These are phyloP conservation scores for Stachybotrys chartarum DNA, from an alignment of 2,329 filamentous ascomycete genomes.

Conservation along the genomic window DNA sequence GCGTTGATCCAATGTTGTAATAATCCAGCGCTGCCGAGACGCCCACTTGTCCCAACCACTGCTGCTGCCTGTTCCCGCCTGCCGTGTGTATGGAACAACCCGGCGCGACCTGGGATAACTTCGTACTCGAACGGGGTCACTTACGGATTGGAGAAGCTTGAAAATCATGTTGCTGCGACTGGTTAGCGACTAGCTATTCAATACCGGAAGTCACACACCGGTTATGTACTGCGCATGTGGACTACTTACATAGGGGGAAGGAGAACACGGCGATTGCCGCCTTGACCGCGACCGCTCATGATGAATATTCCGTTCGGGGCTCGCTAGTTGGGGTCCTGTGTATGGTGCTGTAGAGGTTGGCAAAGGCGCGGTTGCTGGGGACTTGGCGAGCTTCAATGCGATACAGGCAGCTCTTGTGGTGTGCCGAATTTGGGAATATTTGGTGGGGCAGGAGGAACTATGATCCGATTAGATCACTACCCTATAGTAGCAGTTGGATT, in stretches of 20 bases:
- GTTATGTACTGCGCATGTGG: background rate
- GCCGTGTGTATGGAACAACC: too few species aligned
- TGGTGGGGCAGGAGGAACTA: background rate
- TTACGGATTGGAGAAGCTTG: conserved; percentile 69
- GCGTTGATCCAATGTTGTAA: too few species aligned
- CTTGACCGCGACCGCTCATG: conserved; percentile 55
- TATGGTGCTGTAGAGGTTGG: background rate
- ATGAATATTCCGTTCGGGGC: background rate
- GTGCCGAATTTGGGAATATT: background rate
- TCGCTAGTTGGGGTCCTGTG: background rate
- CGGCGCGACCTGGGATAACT: too few species aligned
- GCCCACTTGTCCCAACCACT: too few species aligned
- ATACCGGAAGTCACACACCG: background rate
- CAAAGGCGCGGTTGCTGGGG: background rate
- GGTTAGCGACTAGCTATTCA: background rate
- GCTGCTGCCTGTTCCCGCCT: too few species aligned
- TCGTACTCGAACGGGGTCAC: conserved; percentile 8
- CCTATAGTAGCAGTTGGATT: too few species aligned
- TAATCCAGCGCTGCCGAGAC: too few species aligned
- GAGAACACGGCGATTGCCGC: conserved; percentile 52
- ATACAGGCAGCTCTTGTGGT: background rate
- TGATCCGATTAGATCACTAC: too few species aligned
- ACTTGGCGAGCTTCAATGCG: background rate
- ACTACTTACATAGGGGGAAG: conserved; percentile 45
- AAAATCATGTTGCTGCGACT: conserved; percentile 38